Evolutionary conservation across 2,329 filamentous ascomycete genomes (phyloP), one percentile per base, ranked within the genome.

Genomic region (Penicillium sp.): DNA sequence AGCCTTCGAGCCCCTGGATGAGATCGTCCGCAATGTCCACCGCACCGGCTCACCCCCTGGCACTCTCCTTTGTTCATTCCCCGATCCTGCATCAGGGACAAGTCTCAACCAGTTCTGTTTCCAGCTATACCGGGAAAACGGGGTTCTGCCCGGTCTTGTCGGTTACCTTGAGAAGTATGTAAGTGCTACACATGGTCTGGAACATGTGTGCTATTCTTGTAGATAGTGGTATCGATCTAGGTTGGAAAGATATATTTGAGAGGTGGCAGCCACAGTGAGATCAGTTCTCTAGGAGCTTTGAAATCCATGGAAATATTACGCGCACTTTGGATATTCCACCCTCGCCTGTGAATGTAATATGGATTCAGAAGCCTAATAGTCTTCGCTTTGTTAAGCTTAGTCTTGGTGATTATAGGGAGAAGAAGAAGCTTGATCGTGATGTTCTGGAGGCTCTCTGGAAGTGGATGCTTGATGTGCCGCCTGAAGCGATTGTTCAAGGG

Each of bases 21-120:
- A 50, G 4, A 11, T 50, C 6, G 5, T 16, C 22, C 48, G 48
- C 26, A 10, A 11, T 7, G 4, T 1, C 6, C 4, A 35, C 7
- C 48, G 48, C 11, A 50, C 48, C 8, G 48, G 48, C 11, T 50
- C 48, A 19, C 38, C 48, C n/a, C 48, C 48, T 0, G 28, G 10
- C 5, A 50, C 6, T 25, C 37, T 50, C 11, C 28, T 50, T 25
- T 50, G 28, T 16, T 5, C 12, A 4, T 50, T 11, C 19, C 48
- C 48, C 0, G 48, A 50, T 1, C 30, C 48, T 7, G 38, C 19
- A 31, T 37, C 48, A 0, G 14, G 7, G 5, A 25, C 37, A 5
- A 49, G 8, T 3, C 48, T 50, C 8, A 53, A 53, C 26, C 42
- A 53, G 26, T 53, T 47, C 33, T 33, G 42, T 16, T 47, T 53